Evolutionary conservation across 2,329 filamentous ascomycete genomes (phyloP), one percentile per base, ranked within the genome.

Genomic region (Fusarium incarnatum): DNA sequence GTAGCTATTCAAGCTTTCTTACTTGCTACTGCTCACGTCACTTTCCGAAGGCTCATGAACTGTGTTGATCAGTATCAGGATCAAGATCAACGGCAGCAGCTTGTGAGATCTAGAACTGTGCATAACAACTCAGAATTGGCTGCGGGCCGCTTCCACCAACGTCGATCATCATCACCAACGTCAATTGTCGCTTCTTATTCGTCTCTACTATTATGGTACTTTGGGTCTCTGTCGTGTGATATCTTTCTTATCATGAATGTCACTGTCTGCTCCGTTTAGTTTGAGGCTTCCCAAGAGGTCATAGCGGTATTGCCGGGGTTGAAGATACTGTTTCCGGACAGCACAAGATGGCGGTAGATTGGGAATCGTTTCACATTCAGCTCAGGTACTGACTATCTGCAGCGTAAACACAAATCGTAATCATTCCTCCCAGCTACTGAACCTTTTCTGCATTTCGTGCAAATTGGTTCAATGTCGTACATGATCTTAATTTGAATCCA

Each of bases 21-120:
- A 46, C 44, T 56, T 61, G 41, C 55, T 48, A 48, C 27, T 67
- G 52, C 44, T 60, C 62, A 59, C 67, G 60, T 69, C 67, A 69
- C 61, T 66, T 60, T 60, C 55, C 32, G 47, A 56, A 57, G n/a
- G 23, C 64, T 55, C 52, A 40, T 23, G 40, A 67, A 48, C 57
- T 25, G 23, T 55, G n/a, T 52, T 42, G 56, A 62, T 56, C 62
- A 50, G 28, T 18, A 30, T 32, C n/a, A 30, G 41, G 55, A 41
- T 56, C 55, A 50, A 37, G 23, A 25, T 18, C 25, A 47, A 41
- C 13, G 30, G 34, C 32, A 18, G 25, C 27, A 40, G 54, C 28
- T 45, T 47, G 34, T 65, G 46, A 37, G 32, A 22, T 22, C 16
- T 34, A 20, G 18, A 58, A n/a, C 13, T 20, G 22, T 13, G 42